phyloP scores from a whole-genome alignment of 2,329 filamentous ascomycete species.

The Davidsoniella australis region DNA sequence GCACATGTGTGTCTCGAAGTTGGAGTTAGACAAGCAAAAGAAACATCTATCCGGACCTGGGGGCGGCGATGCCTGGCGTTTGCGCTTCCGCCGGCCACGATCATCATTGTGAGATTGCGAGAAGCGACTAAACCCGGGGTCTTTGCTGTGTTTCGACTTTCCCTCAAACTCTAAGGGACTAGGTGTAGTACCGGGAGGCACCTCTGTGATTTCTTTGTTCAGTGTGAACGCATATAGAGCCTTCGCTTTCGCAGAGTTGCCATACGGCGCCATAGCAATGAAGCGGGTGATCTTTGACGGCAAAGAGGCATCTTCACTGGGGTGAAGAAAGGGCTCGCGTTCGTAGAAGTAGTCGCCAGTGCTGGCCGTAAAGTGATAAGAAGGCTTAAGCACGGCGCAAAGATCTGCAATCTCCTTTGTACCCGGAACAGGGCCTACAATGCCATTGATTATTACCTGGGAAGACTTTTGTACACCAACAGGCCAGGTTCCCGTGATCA shows the following conservation, averaged over 20 bases:
- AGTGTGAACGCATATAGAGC: conserved; percentile 65
- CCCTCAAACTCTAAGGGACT: conserved; percentile 45
- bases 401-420: conserved; percentile 62
- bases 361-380: conserved; percentile 72
- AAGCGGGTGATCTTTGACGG: conserved; percentile 53
- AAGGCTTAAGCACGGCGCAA: conserved; percentile 63
- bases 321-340: conserved; percentile 80
- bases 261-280: conserved; percentile 68
- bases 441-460: conserved; percentile 31
- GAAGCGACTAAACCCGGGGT: conserved; percentile 8
- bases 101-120: conserved; percentile 24
- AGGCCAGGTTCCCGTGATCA: conserved; percentile 80
- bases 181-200: conserved; percentile 55
- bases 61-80: conserved; percentile 33
- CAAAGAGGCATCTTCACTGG: conserved; percentile 22
- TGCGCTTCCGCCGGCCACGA: conserved; percentile 28
- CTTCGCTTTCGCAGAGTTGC: conserved; percentile 62
- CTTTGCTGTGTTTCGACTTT: conserved; percentile 1
- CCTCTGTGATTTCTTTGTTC: conserved; percentile 20
- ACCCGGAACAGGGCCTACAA: conserved; percentile 17
- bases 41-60: conserved; percentile 70
- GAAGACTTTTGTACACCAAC: conserved; percentile 53
- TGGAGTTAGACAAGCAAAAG: conserved; percentile 84
- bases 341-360: conserved; percentile 58
- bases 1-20: conserved; percentile 72